Evolutionary conservation across 2,329 filamentous ascomycete species (phyloP), one percentile per base, ranked within the genome.

Genomic region (Alternaria solani): DNA sequence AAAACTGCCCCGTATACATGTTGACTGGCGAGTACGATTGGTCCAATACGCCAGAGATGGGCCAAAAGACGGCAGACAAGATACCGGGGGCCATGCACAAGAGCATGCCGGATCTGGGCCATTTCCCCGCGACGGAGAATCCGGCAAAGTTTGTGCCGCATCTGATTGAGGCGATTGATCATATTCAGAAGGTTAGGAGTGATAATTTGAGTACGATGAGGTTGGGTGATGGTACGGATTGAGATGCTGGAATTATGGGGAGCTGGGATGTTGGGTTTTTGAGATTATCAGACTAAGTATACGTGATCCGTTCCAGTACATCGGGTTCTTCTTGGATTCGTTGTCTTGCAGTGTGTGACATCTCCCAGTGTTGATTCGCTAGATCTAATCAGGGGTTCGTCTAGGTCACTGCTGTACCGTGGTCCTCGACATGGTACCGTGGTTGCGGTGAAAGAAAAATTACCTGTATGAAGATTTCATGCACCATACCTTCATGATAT

Each of bases 11-110:
- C 2, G 81, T 84, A 2, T 84, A 80, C 70, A 84, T 84, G 80
- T 73, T 85, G 32, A 84, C 82, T 0, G 82, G 82, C 51, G 80
- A 85, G 75, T 76, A 86, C 63, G 81, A 82, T 62, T 82, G 80
- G 80, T 77, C 72, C n/a, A 82, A 81, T 58, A 82, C 81, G 1
- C 81, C 81, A 2, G 78, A 77, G 20, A 82, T 83, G 81, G 73
- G 74, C 18, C 79, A 83, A 58, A 77, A 78, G 41, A 83, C 81
- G 2, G 81, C 81, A 23, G 79, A 81, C 51, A 83, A 83, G 75
- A 83, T 83, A 36, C 75, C 76, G 0, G 81, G 81, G 5, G 81
- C 78, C 0, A 79, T 78, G 63, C 79, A 81, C 67, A 78, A 79
- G 64, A 70, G 74, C 1, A 83, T 83, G 81, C 77, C 79, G 14